Percentiles rank a stretch among this genome's conserved stretches.
Evolutionary conservation across 768 basidiomycete species (phyloP).

Genomic region (Podaxis rugospora): DNA sequence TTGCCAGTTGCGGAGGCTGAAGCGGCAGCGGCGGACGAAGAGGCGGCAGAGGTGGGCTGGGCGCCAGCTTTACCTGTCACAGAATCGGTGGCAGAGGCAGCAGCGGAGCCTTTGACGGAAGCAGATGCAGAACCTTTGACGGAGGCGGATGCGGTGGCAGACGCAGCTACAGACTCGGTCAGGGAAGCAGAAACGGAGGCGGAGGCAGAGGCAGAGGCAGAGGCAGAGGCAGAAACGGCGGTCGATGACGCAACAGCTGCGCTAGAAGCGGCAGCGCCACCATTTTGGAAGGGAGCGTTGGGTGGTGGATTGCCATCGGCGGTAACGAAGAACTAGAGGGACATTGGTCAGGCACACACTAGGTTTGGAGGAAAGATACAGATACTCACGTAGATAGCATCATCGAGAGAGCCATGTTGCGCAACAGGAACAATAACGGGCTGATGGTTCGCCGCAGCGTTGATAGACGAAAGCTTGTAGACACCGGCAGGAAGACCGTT

Average conservation of each 20-base stretch:
- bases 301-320: conserved; percentile 12
- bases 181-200: neutral
- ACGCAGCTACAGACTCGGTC: neutral
- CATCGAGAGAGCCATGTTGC: conserved; percentile 48
- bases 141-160: conserved; percentile 11
- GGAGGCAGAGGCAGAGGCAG: conserved; percentile 12
- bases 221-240: conserved; percentile 11
- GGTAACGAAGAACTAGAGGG: conserved; percentile 15
- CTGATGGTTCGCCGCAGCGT: conserved; percentile 45
- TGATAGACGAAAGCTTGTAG: conserved; percentile 56
- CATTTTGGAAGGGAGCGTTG: neutral
- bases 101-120: neutral
- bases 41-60: neutral
- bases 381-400: conserved; percentile 36
- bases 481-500: conserved; percentile 51
- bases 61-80: neutral
- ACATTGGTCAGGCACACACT: neutral
- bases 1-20: conserved; percentile 9
- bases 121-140: conserved; percentile 8
- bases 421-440: conserved; percentile 43
- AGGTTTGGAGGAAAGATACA: conserved; percentile 4
- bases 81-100: neutral
- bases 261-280: neutral
- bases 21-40: conserved; percentile 15
- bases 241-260: neutral